These are phyloP conservation scores for Corymbia citriodora DNA, from an alignment of 441 rosid genomes.

Conservation along the genomic window DNA sequence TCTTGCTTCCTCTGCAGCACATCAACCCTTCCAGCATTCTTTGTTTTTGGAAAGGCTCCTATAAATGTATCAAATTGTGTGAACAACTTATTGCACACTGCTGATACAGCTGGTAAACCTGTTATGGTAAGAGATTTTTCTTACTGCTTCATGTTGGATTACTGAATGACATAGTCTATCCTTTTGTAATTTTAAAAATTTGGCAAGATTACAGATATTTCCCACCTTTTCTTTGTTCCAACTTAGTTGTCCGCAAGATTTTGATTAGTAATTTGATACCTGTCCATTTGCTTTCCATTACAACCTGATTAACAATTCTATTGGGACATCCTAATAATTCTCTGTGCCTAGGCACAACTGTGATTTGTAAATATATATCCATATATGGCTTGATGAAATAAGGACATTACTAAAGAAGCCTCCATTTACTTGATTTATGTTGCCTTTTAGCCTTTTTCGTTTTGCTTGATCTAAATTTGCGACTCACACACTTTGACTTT, in stretches of 20 bases:
- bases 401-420: not conserved
- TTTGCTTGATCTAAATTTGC: not conserved
- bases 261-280: not conserved
- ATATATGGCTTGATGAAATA: not conserved
- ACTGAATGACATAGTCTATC: not conserved
- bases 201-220: not conserved
- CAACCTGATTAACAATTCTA: not conserved
- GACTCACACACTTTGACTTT: not conserved
- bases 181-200: not conserved
- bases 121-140: constrained; percentile 43
- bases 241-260: not conserved
- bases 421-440: not conserved
- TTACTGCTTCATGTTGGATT: not conserved
- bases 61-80: constrained; percentile 36
- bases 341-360: not conserved
- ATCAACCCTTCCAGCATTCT: constrained; percentile 72
- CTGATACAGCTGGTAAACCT: constrained; percentile 36
- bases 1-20: constrained; percentile 42
- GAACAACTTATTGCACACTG: constrained; percentile 30
- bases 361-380: not conserved
- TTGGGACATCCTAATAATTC: not conserved
- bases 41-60: constrained; percentile 75
- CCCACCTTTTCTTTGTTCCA: not conserved
- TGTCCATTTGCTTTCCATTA: not conserved
- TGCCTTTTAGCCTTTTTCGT: not conserved